Base-by-base conservation (phyloP, 1,139 yeast genomes). In the Yamadazyma triangularis region DNA sequence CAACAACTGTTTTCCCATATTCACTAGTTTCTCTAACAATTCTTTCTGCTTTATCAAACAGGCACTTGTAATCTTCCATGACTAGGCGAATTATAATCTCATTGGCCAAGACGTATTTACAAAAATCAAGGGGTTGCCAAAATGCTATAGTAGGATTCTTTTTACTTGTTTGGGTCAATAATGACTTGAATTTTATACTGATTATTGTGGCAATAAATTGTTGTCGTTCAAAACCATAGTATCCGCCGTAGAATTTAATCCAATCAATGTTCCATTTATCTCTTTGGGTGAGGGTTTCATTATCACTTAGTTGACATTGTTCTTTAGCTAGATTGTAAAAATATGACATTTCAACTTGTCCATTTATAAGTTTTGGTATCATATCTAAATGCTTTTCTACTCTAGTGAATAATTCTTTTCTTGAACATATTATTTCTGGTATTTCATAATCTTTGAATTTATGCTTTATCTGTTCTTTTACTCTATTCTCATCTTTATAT, bases 71-170 rank as follows among this genome's bases (percentile, higher is more conserved):
- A 38, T 78, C 82, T 9, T 70, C 68, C 54, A 67, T 63, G 3
- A 74, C 68, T 28, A 79, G 44, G 25, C 76, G 52, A 7, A 76
- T 55, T 6, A 79, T 65, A 6, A 81, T 51, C 42, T 82, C 89
- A 27, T 82, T 80, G 9, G 85, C 79, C 15, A 82, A 51, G 0
- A 81, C 78, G 44, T 75, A 77, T 6, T 73, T 64, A 2, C 70
- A 53, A 45, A 79, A 82, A 30, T 73, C 73, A 13, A 65, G 63
- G 0, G 60, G 44, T 1, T 82, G 75, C 87, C 87, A 81, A 58
- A 77, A 81, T 25, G 60, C 56, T 3, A 80, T 53, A 1, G 77
- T 73, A 11, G 60, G 55, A 40, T 72, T 70, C 12, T 42, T 51
- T 13, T 34, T 38, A 4, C 48, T 44, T 4, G 60, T 48, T 5